These are phyloP conservation scores for Suaeda aralocaspica DNA, from an alignment of 148 eudicot genomes.

Conservation along the genomic window DNA sequence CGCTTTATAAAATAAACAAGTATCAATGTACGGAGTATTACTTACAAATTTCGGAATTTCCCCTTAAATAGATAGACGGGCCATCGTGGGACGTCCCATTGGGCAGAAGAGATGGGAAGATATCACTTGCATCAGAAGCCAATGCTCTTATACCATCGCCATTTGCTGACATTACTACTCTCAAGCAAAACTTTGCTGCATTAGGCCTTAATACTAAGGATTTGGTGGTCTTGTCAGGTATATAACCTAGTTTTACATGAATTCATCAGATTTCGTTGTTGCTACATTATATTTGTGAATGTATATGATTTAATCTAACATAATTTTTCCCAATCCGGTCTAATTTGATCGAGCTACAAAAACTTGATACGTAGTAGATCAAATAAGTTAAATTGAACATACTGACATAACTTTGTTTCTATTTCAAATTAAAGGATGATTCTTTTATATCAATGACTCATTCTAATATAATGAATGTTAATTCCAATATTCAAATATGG, in stretches of 20 bases:
- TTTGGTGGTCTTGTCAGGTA: slow-evolving; percentile 54
- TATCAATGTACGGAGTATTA: too few species aligned
- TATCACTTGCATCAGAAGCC: slow-evolving; percentile 34
- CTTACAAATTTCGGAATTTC: too few species aligned
- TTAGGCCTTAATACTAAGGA: slow-evolving; percentile 39
- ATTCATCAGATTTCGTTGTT: not conserved
- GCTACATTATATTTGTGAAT: not conserved
- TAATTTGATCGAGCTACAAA: too few species aligned
- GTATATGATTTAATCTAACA: not conserved
- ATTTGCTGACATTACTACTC: slow-evolving; percentile 24
- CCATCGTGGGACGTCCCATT: slow-evolving; percentile 41
- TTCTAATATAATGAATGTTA: too few species aligned
- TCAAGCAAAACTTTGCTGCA: slow-evolving; percentile 31
- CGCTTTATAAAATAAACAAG: too few species aligned
- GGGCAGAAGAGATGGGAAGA: slow-evolving; percentile 47
- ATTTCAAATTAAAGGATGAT: too few species aligned
- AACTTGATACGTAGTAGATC: too few species aligned
- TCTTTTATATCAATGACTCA: too few species aligned
- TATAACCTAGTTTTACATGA: too few species aligned
- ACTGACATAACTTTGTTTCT: too few species aligned
- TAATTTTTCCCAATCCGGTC: not conserved
- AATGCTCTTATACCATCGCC: slow-evolving; percentile 35
- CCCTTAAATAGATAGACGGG: slow-evolving; percentile 42
- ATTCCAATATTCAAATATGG: too few species aligned
- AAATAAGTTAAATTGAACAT: too few species aligned